Evolutionary conservation across 768 basidiomycete species (phyloP).

Genomic region (Tulasnella sp.): DNA sequence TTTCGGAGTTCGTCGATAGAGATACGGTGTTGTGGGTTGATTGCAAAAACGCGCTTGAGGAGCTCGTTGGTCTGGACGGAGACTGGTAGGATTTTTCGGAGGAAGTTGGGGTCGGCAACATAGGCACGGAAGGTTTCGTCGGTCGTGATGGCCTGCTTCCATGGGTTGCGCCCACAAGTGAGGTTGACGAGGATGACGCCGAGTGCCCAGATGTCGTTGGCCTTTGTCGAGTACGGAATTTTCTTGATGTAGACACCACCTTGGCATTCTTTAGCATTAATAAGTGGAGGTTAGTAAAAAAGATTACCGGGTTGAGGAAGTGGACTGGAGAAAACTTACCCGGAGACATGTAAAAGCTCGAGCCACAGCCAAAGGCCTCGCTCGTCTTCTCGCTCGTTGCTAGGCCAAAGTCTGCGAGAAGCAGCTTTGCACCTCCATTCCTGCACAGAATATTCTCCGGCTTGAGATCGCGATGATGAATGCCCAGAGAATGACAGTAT

Average conservation of each 20-base stretch:
- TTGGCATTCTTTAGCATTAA: conserved; percentile 30
- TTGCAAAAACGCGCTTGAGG: conserved; percentile 60
- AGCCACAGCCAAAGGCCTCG: conserved; percentile 35
- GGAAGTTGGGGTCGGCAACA: conserved; percentile 52
- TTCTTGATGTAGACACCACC: conserved; percentile 31
- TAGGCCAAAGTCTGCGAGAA: conserved; percentile 91
- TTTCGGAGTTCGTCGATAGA: conserved; percentile 50
- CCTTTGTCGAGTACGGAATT: conserved; percentile 39
- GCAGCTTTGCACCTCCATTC: conserved; percentile 53
- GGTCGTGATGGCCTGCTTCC: conserved; percentile 50
- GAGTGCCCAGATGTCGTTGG: conserved; percentile 44
- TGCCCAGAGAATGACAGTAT: conserved; percentile 81
- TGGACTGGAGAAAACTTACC: conserved; percentile 23
- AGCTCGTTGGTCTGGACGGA: conserved; percentile 53
- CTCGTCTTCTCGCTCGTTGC: conserved; percentile 33
- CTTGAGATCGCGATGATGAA: conserved; percentile 96
- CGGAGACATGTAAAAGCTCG: conserved; percentile 38
- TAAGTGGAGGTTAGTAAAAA: neutral
- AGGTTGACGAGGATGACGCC: conserved; percentile 65
- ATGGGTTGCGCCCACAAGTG: conserved; percentile 66
- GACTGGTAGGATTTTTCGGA: conserved; percentile 61
- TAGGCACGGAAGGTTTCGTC: conserved; percentile 77
- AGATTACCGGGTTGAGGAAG: neutral
- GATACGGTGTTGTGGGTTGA: conserved; percentile 52
- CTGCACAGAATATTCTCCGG: conserved; percentile 61